Conservation (phyloP, 805 yeast species). For the Candida lessepsii region DNA sequence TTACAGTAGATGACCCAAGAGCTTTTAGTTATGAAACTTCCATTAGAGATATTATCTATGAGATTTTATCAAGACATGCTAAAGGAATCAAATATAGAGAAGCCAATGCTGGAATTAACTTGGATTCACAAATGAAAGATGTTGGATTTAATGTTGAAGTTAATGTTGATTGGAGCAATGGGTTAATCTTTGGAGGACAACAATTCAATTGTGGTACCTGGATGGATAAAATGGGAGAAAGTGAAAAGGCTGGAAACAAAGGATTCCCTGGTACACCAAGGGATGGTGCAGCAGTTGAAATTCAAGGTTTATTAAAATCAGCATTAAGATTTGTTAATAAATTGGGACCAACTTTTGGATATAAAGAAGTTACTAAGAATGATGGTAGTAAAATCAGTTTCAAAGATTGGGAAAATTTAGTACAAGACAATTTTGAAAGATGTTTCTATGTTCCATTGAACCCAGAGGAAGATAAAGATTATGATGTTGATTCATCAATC, state of each 20-base stretch:
- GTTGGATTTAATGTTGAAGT: constrained; percentile 88
- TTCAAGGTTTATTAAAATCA: constrained; percentile 85
- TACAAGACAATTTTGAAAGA: constrained; percentile 74
- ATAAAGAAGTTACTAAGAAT: constrained; percentile 50
- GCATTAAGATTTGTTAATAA: constrained; percentile 74
- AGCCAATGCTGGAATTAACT: constrained; percentile 87
- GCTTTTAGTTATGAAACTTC: constrained; percentile 75
- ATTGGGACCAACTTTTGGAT: constrained; percentile 59
- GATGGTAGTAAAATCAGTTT: constrained; percentile 60
- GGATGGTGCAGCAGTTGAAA: constrained; percentile 95
- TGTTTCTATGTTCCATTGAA: constrained; percentile 74
- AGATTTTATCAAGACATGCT: constrained; percentile 85
- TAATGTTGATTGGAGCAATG: constrained; percentile 83
- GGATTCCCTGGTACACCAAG: constrained; percentile 98
- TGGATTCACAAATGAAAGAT: constrained; percentile 89
- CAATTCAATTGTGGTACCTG: constrained; percentile 96
- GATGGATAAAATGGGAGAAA: constrained; percentile 99
- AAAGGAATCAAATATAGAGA: constrained; percentile 83
- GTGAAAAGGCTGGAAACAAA: constrained; percentile 72
- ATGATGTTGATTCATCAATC: constrained; percentile 58
- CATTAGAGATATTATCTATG: constrained; percentile 76
- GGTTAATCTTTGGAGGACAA: constrained; percentile 86
- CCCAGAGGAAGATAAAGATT: constrained; percentile 57
- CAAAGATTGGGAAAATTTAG: constrained; percentile 66
- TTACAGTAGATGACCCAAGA: constrained; percentile 62